Evolutionary conservation across 768 basidiomycete genomes (phyloP), one percentile per base, ranked within the genome.

Genomic region (Dioszegia aurantiaca): DNA sequence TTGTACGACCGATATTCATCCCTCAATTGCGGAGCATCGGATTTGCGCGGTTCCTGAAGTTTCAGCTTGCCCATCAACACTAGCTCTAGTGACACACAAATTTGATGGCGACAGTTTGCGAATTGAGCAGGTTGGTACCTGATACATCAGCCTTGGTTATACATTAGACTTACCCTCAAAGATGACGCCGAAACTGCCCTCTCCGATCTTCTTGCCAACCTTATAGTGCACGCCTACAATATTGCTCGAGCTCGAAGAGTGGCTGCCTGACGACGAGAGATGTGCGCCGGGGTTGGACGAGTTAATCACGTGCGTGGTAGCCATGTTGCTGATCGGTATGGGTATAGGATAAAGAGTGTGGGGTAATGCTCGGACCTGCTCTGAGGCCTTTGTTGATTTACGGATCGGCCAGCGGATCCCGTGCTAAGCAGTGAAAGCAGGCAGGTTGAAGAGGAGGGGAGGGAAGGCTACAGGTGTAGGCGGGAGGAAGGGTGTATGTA

Each of bases 1-100:
- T 93, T 87, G 80, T 98, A 99, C 24, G 91, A 93, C 64, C 95
- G 87, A 81, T 95, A 99, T 82, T 99, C 95, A 78, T 99, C 95
- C 53, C 95, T 83, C 24, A 99, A 83, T 77, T 98, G 95, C 30
- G 95, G 95, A 6, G 95, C 95, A 79, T 99, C 95, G 12, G 92
- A 92, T 81, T 97, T 98, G 67, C 94, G 85, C 49, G 80, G 80
- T 76, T 80, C 80, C 79, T 79, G 63, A 27, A 42, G 62, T 24
- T 26, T 47, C 51, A 30, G 27, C 30, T 23, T 6, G 28, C 11
- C 16, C 27, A 31, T 30, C n/a, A 9, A 17, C 24, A 36, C 21
- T 5, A 43, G 19, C 21, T 3, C 4, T 16, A 10, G 23, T 45
- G 37, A 85, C 93, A 79, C 73, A 98, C 95, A 84, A 99, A 99